Evolutionary conservation across 208 protist species (phyloP), one percentile per base, ranked within the genome.

Genomic region (Willaertia magna): DNA sequence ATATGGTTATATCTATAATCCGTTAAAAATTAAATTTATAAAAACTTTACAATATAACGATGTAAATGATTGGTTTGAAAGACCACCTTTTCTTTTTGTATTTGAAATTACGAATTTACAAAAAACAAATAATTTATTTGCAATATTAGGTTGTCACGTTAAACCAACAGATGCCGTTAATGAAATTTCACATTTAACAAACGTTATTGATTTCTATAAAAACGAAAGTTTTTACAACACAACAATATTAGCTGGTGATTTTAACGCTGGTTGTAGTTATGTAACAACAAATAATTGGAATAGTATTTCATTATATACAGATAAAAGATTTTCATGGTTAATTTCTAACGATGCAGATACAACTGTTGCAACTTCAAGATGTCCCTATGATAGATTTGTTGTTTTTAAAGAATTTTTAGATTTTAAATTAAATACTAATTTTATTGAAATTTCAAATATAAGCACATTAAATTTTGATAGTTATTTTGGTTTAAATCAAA

Each of bases 341-440:
- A 55, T 83, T 11, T 34, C 18, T 34, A 26, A 67, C 22, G 9
- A 34, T 2, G 16, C 20, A 20, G 46, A 42, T 43, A 83, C 78
- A 6, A 83, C 43, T 39, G 43, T 83, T 42, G 78, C 46, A 7
- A n/a, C 0, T 55, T 40, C 18, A 4, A 18, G 0, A 2, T 55
- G 46, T 55, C 34, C 78, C 0, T 83, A 83, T 55, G 78, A 83
- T 42, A 6, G 78, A 59, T 83, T 83, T 83, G 78, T 83, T 12
- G 34, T 78, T 46, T 26, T 14, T 1, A 0, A 44, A 78, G 30
- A 22, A 20, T 9, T 44, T 40, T 26, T 16, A 0, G 1, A 47
- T 0, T 39, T 7, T 0, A 26, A 6, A 16, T 12, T n/a, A 7
- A 49, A 40, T 40, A 67, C 18, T 9, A 30, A n/a, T 26, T 12